Evolutionary conservation across 2,329 filamentous ascomycete genomes (phyloP), one percentile per base, ranked within the genome.

Genomic region (Fusarium concolor): DNA sequence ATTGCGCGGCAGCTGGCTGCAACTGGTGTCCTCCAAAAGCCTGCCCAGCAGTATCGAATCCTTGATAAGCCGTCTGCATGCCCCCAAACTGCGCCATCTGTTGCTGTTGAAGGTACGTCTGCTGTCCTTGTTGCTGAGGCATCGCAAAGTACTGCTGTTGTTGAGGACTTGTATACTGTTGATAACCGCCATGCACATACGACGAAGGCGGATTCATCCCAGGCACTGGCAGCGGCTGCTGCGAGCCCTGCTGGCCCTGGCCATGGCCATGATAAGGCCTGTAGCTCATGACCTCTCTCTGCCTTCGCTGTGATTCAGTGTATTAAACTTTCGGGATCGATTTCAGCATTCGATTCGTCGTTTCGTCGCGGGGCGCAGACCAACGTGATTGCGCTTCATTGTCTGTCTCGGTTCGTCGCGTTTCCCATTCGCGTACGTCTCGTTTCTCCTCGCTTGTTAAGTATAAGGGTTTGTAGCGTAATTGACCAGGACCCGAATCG

Each of bases 201-300:
- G 70, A 46, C 24, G 67, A 50, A 50, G 66, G 56, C 39, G 71
- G 53, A 67, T 71, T 70, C 58, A 70, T 64, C 22, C 60, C 66
- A 24, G 65, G 56, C 41, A 62, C 47, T 62, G 65, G 67, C 43
- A 66, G 42, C 47, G 66, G 65, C 54, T 71, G 71, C 65, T 73
- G 69, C 33, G 73, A 70, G 70, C 72, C 74, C 49, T 74, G 68
- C 54, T 71, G 71, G 67, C 71, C 72, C 58, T 74, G 72, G 56
- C 72, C 67, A 59, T 73, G 68, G 62, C 72, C 67, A 65, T 73
- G 67, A 42, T 72, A 78, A 56, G 73, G 72, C 63, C 73, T 71
- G 73, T 77, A 79, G 71, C 75, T 79, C 77, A 82, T 79, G 68
- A 71, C 77, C 58, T 66, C 53, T 60, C 63, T 44, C 20, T 61